Evolutionary conservation across 208 protist species (phyloP), one percentile per base, ranked within the genome.

Genomic region (Balamuthia mandrillaris): DNA sequence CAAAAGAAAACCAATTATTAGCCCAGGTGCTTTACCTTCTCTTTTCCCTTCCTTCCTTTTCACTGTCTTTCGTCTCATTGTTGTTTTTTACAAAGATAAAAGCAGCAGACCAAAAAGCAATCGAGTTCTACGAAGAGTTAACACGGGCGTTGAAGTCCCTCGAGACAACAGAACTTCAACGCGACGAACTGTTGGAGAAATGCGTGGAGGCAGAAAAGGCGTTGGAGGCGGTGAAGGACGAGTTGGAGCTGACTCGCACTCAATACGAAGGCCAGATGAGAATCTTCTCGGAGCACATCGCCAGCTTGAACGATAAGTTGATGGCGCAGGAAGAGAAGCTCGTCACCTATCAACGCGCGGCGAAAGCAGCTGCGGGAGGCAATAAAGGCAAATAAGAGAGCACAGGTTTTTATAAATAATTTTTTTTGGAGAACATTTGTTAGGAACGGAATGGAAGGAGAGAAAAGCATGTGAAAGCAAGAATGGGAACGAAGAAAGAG

Each of bases 261-360:
- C 47, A 75, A 37, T 75, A 75, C 42, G 66, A 75, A 6, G 42
- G 35, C 1, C 66, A 75, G 66, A 75, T 75, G 66, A 75, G 52
- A 44, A 27, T 75, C 24, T 44, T 75, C 3, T 75, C 66, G n/a
- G 66, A 75, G 66, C 66, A 75, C 29, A 3, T 75, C 41, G 66
- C 52, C 35, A 75, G 42, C n/a, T 44, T 75, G 42, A 75, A 75
- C 66, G 66, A 75, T 37, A 75, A 75, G 66, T 54, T 75, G 29
- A 75, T 75, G 66, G 66, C 66, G 5, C 66, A 70, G 61, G 61
- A n/a, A n/a, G n/a, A n/a, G n/a, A n/a, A n/a, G n/a, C n/a, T n/a
- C n/a, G n/a, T n/a, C n/a, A n/a, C n/a, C n/a, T n/a, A n/a, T n/a
- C n/a, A n/a, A n/a, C n/a, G n/a, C n/a, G n/a, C n/a, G n/a, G n/a